Base-by-base conservation (phyloP, 164 flowering plant species). In the Vitis amurensis region DNA sequence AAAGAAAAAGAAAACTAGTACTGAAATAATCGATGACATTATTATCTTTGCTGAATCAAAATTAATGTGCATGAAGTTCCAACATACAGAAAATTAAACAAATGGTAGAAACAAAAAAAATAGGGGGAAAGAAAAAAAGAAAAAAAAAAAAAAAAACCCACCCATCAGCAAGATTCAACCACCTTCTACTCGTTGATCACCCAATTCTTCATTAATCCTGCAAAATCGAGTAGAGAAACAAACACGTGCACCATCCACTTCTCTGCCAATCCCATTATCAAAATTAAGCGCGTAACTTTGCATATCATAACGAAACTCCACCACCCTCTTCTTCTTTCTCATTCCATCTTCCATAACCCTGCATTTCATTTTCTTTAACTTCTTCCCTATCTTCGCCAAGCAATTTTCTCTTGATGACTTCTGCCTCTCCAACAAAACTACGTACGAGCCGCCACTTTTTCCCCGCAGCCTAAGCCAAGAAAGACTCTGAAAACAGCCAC, bases 261-360 rank as follows among this genome's bases (percentile, higher is more conserved):
- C 59, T 51, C 14, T 13, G 11, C 50, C 29, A 10, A 55, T 19
- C n/a, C 77, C 75, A 15, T 74, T 75, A 37, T 73, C 77, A 47
- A 78, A 74, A 63, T 84, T 84, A 0, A 82, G 75, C 7, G 73
- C 77, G 19, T 84, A 84, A 63, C 81, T 84, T 11, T 55, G 59
- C 10, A 81, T 71, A 64, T 79, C 83, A 59, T 84, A 84, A 55
- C 59, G 77, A 71, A 76, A 73, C 47, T 68, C 70, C 68, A 15
- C 15, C 63, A 29, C 68, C 17, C 50, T 61, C 47, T 72, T 76
- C 29, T 23, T 73, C 17, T 58, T 51, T 50, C 16, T 71, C 17
- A 27, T 82, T 82, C 84, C 81, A 82, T 82, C 80, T 2, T 77
- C 81, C 31, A 77, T 14, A 0, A 69, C 23, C 72, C 79, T 82